Base-by-base conservation (phyloP, 352 stramenopile genomes). In the Globisporangium barbulae region DNA sequence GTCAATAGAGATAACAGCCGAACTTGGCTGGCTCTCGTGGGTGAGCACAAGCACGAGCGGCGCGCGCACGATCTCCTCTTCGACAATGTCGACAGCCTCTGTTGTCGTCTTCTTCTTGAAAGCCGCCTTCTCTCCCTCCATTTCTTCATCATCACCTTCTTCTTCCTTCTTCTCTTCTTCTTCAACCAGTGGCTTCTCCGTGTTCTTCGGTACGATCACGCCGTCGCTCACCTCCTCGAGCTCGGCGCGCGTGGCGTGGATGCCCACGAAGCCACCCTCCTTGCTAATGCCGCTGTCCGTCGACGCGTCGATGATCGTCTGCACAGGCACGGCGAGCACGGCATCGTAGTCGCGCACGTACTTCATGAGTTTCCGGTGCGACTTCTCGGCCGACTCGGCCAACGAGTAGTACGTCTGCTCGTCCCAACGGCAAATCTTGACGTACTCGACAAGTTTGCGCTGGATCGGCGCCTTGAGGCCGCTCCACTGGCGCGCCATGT, bases 401-500 rank as follows among this genome's bases (percentile, higher is more conserved):
- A 99, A 76, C 42, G 97, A 97, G 81, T 99, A 99, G 72, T 99
- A 99, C 28, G 96, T 99, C 73, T 99, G 97, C 63, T 99, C 97
- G 70, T 99, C 98, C 98, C 98, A 99, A 56, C 97, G 98, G 35
- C 88, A 95, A 35, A 99, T 92, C 67, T 99, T 99, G 37, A 98
- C 90, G 76, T 99, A 98, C 59, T 99, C 96, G 70, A 98, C 92
- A 5, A 99, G 68, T 69, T 98, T 96, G 35, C 95, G 96, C 78
- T 99, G 95, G 63, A 99, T 98, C 19, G 96, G 97, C 3, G 78
- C 80, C 59, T 96, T 94, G 0, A 98, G 68, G n/a, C 81, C 81
- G 41, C 84, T 82, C 86, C 78, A 91, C 83, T 96, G 76, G 68
- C 78, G 90, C 63, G 91, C 69, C 58, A 96, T 74, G 67, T 87